Base-by-base conservation (phyloP, 176 grass and related monocot genomes). In the Tuctoria greenei region DNA sequence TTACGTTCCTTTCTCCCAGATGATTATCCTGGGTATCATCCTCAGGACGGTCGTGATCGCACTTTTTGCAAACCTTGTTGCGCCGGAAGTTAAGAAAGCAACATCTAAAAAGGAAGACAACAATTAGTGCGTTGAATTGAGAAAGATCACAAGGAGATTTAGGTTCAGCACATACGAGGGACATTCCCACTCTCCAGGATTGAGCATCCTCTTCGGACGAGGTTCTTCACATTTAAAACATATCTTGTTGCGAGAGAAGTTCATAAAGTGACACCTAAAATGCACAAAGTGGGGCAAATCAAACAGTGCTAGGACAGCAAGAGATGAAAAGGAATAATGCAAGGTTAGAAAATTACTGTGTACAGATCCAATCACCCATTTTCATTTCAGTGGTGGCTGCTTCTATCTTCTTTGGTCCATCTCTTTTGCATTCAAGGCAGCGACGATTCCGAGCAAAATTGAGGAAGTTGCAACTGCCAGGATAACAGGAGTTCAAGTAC, bases 281-380 rank as follows among this genome's bases (percentile, higher is more conserved):
- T n/a, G 18, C 9, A 73, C 7, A 83, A 36, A 78, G 31, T 49
- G 45, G 66, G 27, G 63, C 31, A 68, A 51, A 64, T 67, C 41
- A 64, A 65, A 75, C 28, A 58, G 15, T 47, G 45, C 61, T 65
- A 64, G 6, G 68, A 18, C 44, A 44, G 45, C 31, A 55, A 12
- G 74, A 27, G 3, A 43, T 69, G 31, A 10, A 52, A 78, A 66
- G 11, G 21, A n/a, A 80, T 69, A 67, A 13, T 64, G 61, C 15
- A 23, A n/a, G 31, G 3, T 54, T 58, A 27, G 42, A 71, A 41
- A 14, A 39, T 88, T 90, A 99, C 96, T 75, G 52, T 75, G 79
- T 62, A 67, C 92, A 99, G 72, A 74, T 99, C 96, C 92, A 95
- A n/a, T 99, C 96, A 13, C 96, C 96, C 72, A 34, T 42, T 84